These are phyloP conservation scores for Ceratobasidium sp. DNA, from an alignment of 1,284 basidiomycete genomes.

Conservation along the genomic window DNA sequence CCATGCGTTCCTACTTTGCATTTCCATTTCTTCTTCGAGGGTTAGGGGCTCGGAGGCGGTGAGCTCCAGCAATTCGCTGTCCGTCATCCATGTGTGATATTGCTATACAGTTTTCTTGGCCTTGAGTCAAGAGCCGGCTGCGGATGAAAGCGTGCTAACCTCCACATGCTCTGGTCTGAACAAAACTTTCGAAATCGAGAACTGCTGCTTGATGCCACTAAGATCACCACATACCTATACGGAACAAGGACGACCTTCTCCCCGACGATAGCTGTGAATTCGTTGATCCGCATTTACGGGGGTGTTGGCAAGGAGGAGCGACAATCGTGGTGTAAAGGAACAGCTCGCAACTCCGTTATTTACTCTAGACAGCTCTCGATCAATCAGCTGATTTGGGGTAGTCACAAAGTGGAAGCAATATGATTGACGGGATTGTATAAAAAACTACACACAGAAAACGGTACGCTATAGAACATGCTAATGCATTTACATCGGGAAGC, in stretches of 20 bases:
- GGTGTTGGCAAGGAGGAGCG: background rate
- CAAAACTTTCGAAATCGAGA: background rate
- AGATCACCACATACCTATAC: conserved; percentile 62
- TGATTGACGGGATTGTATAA: conserved; percentile 13
- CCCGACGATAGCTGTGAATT: conserved; percentile 70
- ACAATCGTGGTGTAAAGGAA: no score
- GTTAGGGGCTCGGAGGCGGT: conserved; percentile 90
- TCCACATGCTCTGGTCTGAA: conserved; percentile 68
- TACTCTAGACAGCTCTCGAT: no score
- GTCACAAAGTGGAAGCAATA: conserved; percentile 3
- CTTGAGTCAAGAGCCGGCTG: conserved; percentile 18
- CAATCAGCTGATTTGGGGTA: no score
- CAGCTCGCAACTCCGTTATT: no score
- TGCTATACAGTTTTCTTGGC: conserved; percentile 59
- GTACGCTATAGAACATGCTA: conserved; percentile 27
- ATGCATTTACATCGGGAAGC: conserved; percentile 28
- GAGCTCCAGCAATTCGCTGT: conserved; percentile 74
- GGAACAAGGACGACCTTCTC: conserved; percentile 75
- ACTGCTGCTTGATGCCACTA: background rate
- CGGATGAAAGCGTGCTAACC: conserved; percentile 52
- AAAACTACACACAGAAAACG: conserved; percentile 41
- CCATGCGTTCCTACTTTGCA: conserved; percentile 81
- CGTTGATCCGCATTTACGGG: conserved; percentile 69
- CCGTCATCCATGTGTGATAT: conserved; percentile 94
- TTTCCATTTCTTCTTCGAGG: conserved; percentile 87